Evolutionary conservation across 2,329 filamentous ascomycete genomes (phyloP).

Genomic region (Ascochyta fabae): DNA sequence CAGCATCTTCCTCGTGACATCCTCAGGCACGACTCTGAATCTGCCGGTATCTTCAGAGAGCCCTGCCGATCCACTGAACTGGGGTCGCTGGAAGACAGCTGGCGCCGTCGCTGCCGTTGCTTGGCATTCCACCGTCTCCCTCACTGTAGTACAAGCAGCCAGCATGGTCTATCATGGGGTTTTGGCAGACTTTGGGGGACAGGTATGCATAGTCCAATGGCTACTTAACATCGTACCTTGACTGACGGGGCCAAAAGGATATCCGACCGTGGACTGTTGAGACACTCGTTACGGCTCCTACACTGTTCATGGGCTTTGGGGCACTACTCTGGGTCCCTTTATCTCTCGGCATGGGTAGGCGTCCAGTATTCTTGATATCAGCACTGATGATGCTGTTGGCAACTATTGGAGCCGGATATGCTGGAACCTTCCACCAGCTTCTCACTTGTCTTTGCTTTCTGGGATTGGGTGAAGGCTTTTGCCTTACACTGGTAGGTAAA

Average conservation of each 20-base stretch:
- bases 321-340: slow-evolving; percentile 49
- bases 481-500: slow-evolving; percentile 36
- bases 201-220: slow-evolving; percentile 14
- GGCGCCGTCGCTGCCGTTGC: slow-evolving; percentile 27
- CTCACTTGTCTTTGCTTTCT: slow-evolving; percentile 41
- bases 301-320: slow-evolving; percentile 46
- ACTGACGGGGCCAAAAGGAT: slow-evolving; percentile 16
- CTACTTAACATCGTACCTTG: background rate
- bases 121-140: slow-evolving; percentile 20
- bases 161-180: slow-evolving; percentile 26
- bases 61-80: slow-evolving; percentile 32
- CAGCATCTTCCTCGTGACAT: slow-evolving; percentile 35
- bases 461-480: slow-evolving; percentile 44
- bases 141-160: slow-evolving; percentile 29
- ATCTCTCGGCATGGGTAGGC: slow-evolving; percentile 47
- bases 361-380: slow-evolving; percentile 46
- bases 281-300: slow-evolving; percentile 37
- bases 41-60: slow-evolving; percentile 36
- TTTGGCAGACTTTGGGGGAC: slow-evolving; percentile 15
- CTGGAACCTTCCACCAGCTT: slow-evolving; percentile 35
- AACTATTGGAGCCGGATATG: slow-evolving; percentile 34
- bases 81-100: slow-evolving; percentile 29
- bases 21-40: slow-evolving; percentile 29
- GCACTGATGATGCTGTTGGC: slow-evolving; percentile 36
- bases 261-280: slow-evolving; percentile 34